Conservation (phyloP, 768 basidiomycete species). For the Coprinopsis strossmayeri region DNA sequence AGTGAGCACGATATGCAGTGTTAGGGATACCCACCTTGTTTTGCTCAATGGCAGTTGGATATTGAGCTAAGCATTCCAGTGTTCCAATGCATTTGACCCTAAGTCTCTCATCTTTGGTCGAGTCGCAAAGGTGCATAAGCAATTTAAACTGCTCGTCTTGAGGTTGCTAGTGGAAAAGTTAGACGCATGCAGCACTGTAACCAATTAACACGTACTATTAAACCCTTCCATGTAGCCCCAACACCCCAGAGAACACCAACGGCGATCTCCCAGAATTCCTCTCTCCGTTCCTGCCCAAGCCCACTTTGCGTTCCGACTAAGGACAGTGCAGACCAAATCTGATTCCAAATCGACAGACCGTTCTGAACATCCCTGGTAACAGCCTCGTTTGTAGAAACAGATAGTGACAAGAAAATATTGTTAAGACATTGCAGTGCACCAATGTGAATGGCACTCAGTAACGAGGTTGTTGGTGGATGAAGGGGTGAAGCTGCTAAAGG, state of each 20-base stretch:
- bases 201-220: conserved; percentile 40
- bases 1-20: not conserved
- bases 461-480: conserved; percentile 87
- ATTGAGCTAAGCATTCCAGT: conserved; percentile 78
- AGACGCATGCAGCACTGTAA: not conserved
- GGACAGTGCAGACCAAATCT: conserved; percentile 56
- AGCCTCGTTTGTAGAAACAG: conserved; percentile 36
- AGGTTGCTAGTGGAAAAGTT: conserved; percentile 35
- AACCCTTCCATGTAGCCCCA: conserved; percentile 68
- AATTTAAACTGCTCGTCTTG: conserved; percentile 54
- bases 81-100: conserved; percentile 79
- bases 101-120: conserved; percentile 45
- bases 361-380: conserved; percentile 38
- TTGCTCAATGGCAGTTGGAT: conserved; percentile 52
- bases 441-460: conserved; percentile 75
- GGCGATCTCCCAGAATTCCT: conserved; percentile 73
- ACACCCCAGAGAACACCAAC: conserved; percentile 86
- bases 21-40: conserved; percentile 43
- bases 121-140: conserved; percentile 59
- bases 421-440: conserved; percentile 86
- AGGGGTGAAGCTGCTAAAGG: conserved; percentile 60
- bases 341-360: conserved; percentile 55
- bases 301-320: conserved; percentile 54
- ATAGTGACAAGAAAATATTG: conserved; percentile 77
- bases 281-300: conserved; percentile 59